Evolutionary conservation across 2,329 filamentous ascomycete genomes (phyloP).

Genomic region (Fusarium torreyae): DNA sequence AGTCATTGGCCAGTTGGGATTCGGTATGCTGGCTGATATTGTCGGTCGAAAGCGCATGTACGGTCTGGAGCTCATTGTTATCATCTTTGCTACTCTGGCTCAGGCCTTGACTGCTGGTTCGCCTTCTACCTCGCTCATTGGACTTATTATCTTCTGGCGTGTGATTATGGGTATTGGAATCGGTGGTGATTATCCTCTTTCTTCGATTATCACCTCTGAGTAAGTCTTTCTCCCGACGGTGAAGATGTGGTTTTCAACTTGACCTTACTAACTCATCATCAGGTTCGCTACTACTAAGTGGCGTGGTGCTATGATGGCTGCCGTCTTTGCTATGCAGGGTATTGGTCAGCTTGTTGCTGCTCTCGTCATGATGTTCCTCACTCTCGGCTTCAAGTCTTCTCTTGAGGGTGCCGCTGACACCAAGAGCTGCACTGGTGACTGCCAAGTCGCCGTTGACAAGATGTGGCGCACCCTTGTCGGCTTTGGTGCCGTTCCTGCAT

Average conservation of each 20-base stretch:
- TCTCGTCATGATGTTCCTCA: slow-evolving; percentile 82
- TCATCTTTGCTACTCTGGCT: slow-evolving; percentile 83
- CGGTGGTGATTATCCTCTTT: slow-evolving; percentile 80
- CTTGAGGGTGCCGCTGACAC: slow-evolving; percentile 67
- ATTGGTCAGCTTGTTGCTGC: slow-evolving; percentile 84
- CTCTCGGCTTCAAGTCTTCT: slow-evolving; percentile 77
- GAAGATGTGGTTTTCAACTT: fast-evolving
- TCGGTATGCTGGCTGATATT: slow-evolving; percentile 83
- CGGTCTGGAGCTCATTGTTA: slow-evolving; percentile 83
- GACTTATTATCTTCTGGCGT: slow-evolving; percentile 84
- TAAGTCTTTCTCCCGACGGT: slow-evolving; percentile 54
- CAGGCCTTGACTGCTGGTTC: slow-evolving; percentile 78
- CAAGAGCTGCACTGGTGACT: slow-evolving; percentile 65
- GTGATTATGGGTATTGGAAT: slow-evolving; percentile 74
- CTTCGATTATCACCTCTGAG: slow-evolving; percentile 87
- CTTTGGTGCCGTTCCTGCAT: slow-evolving; percentile 84
- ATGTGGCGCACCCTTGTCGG: slow-evolving; percentile 90
- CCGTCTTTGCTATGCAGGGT: slow-evolving; percentile 90
- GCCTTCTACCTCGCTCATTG: slow-evolving; percentile 73
- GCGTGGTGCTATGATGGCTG: slow-evolving; percentile 89
- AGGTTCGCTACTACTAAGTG: slow-evolving; percentile 84
- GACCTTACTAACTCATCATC: slow-evolving; percentile 3
- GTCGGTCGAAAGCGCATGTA: slow-evolving; percentile 82
- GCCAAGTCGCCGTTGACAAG: slow-evolving; percentile 75
- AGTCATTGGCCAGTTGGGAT: slow-evolving; percentile 84